Evolutionary conservation across 208 protist species (phyloP), one percentile per base, ranked within the genome.

Genomic region (Novymonas esmeraldas): DNA sequence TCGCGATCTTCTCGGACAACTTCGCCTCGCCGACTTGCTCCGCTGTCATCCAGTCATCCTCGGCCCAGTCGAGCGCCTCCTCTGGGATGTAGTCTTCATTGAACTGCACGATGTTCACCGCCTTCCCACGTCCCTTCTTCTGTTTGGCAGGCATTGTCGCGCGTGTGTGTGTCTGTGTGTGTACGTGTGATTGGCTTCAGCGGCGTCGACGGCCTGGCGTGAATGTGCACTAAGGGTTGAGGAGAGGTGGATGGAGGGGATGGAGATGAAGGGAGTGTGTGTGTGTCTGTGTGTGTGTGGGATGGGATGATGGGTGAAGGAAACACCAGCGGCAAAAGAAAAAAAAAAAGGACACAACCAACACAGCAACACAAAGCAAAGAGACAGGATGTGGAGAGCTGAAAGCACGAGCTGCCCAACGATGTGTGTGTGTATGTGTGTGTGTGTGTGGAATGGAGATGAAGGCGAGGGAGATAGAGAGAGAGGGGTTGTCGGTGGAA

Each of bases 1-100:
- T 80, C 16, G 68, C 79, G 51, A 89, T 56, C 63, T 90, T 90
- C 60, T 89, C 84, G 11, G 70, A 56, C n/a, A 87, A 38, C 45
- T 76, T 80, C 48, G 73, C 71, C 64, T 88, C 72, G 14, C 78
- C 65, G 52, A 79, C 73, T 73, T 85, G 81, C 70, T 88, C 83
- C 55, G 79, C 76, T 11, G 76, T 77, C 56, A 73, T 63, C 73
- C 78, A 89, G 39, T 79, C 78, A 59, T 93, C 83, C 14, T 86
- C 87, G 36, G 84, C 85, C 82, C 81, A 92, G 65, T 95, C 87
- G 50, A 91, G 81, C 60, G 78, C 85, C 20, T 87, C 77, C 20
- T 95, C 90, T 16, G 82, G 80, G 48, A 92, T 72, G 70, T 84
- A 89, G 51, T 89, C 85, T 42, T 92, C 85, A 71, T 91, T 89